phyloP scores from a whole-genome alignment of 202 grass and related monocot genomes.

The Eragrostis tef region DNA sequence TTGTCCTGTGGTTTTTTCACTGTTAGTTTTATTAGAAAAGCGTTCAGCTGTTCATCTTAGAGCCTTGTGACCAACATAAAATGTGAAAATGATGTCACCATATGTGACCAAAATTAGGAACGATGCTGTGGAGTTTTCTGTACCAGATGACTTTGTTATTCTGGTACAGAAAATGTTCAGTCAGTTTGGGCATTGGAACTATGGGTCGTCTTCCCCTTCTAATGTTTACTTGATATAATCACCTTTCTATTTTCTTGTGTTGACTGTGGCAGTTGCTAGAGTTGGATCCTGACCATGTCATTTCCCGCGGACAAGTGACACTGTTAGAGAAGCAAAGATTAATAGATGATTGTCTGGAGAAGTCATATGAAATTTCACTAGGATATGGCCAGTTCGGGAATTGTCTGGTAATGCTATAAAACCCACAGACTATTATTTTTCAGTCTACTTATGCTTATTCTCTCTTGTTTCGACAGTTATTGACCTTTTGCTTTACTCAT shows the following conservation, averaged over 20 bases:
- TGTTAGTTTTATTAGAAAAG: neutral
- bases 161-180: neutral
- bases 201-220: constrained; percentile 14
- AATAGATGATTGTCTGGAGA: constrained; percentile 70
- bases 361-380: constrained; percentile 78
- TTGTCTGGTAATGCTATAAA: constrained; percentile 69
- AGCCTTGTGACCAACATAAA: neutral
- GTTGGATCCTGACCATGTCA: constrained; percentile 71
- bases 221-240: neutral
- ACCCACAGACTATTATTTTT: neutral
- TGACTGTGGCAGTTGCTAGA: constrained; percentile 67
- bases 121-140: constrained; percentile 5
- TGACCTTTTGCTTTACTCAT: constrained; percentile 15
- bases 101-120: constrained; percentile 3
- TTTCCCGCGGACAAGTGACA: constrained; percentile 68
- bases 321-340: constrained; percentile 66
- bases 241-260: constrained; percentile 12
- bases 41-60: neutral
- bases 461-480: neutral
- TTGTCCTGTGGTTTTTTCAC: no score
- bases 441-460: neutral
- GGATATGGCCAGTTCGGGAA: constrained; percentile 69
- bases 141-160: constrained; percentile 15
- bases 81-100: neutral
- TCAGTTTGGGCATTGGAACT: neutral